A percentile compares a stretch with the other conserved stretches of the same genome.
Evolutionary conservation across 805 yeast species (phyloP).

Genomic region (Wickerhamomyces subpelliculosus): DNA sequence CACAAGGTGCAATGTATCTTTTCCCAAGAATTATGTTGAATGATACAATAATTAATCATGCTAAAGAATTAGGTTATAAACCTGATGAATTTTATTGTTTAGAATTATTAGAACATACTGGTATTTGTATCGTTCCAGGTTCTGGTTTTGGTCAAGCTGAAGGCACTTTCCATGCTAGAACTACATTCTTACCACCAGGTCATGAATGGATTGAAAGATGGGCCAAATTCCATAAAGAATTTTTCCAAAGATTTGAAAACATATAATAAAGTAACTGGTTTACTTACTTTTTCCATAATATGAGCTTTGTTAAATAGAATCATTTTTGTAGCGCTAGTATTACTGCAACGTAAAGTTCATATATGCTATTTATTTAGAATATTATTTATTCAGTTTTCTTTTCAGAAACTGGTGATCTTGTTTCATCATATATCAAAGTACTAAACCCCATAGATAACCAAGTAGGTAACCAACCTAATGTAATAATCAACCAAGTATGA

Average conservation of each 20-base stretch:
- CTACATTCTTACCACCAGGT: constrained; percentile 96
- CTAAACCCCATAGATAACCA: constrained; percentile 50
- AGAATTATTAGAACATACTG: constrained; percentile 76
- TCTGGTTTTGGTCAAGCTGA: constrained; percentile 92
- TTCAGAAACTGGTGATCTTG: not conserved
- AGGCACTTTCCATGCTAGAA: constrained; percentile 88
- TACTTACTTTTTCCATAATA: not conserved
- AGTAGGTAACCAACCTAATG: constrained; percentile 75
- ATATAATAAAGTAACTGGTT: constrained; percentile 10
- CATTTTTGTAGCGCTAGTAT: not conserved
- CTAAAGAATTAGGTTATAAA: constrained; percentile 45
- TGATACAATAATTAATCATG: constrained; percentile 53
- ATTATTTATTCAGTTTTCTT: constrained; percentile 2
- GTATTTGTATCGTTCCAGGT: constrained; percentile 97
- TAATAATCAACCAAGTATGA: constrained; percentile 79
- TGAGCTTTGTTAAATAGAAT: too few relatives aligned
- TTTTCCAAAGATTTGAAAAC: constrained; percentile 49
- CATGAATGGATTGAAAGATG: constrained; percentile 78
- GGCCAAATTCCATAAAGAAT: constrained; percentile 70
- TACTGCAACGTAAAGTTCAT: too few relatives aligned
- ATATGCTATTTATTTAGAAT: not conserved
- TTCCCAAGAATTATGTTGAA: constrained; percentile 76
- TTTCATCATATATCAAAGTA: constrained; percentile 4
- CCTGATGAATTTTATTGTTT: constrained; percentile 90
- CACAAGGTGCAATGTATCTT: constrained; percentile 97